phyloP scores from a whole-genome alignment of 1,284 basidiomycete genomes.

The Cutaneotrichosporon mucoides region DNA sequence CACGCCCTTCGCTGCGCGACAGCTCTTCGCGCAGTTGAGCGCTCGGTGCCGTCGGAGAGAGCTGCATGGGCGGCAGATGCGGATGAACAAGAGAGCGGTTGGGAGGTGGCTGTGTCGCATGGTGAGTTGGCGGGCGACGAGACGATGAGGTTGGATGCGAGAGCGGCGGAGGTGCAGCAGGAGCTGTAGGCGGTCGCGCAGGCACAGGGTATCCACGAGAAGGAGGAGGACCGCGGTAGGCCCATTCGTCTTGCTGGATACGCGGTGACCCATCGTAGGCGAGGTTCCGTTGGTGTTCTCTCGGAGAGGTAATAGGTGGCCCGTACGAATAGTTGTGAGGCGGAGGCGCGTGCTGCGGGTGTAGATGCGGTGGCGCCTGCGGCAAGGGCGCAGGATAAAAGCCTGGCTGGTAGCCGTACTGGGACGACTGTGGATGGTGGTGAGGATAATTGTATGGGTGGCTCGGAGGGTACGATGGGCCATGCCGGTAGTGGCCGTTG shows the following conservation, averaged over 20 bases:
- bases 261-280: background rate
- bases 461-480: background rate
- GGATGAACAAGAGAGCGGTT: background rate
- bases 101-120: background rate
- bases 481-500: constrained; percentile 2
- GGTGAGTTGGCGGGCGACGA: background rate
- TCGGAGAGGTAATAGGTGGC: background rate
- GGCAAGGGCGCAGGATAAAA: constrained; percentile 3
- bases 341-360: background rate
- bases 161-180: background rate
- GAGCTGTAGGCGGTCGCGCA: background rate
- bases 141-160: too few species aligned
- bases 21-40: background rate
- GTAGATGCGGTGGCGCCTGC: background rate
- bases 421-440: background rate
- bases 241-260: background rate
- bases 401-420: constrained; percentile 1
- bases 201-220: background rate
- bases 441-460: background rate
- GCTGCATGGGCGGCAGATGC: background rate
- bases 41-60: background rate
- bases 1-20: background rate
- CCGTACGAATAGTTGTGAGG: background rate
- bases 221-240: background rate
- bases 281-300: background rate